phyloP scores from a whole-genome alignment of 306 rosid species.

The Begonia loranthoides region DNA sequence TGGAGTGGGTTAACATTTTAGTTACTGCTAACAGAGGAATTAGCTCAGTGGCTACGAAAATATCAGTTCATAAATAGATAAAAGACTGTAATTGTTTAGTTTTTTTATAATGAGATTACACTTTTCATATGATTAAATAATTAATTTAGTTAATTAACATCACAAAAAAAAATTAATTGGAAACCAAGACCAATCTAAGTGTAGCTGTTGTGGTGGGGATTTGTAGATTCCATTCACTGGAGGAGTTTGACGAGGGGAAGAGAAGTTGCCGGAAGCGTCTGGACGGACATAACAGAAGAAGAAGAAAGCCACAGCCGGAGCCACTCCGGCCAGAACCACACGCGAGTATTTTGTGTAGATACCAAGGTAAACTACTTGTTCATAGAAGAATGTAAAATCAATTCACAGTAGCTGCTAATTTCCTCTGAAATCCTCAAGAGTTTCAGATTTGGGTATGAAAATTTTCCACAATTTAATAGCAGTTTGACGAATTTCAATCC shows the following conservation, averaged over 20 bases:
- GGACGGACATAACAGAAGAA: slow-evolving; percentile 88
- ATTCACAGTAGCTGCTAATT: slow-evolving; percentile 2
- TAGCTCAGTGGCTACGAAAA: no score
- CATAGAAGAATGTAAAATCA: background rate
- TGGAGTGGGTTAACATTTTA: no score
- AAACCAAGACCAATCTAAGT: background rate
- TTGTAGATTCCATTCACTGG: slow-evolving; percentile 78
- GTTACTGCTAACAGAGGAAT: no score
- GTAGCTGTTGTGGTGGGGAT: no score
- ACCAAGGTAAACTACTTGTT: slow-evolving; percentile 42
- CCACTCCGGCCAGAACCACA: slow-evolving; percentile 23
- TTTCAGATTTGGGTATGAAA: no score
- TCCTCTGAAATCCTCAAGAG: no score
- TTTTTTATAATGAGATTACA: no score
- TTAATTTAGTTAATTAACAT: background rate
- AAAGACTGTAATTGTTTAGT: no score
- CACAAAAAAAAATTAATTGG: background rate
- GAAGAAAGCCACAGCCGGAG: slow-evolving; percentile 87
- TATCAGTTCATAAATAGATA: no score
- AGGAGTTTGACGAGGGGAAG: slow-evolving; percentile 92
- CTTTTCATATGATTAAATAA: no score
- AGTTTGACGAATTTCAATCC: no score
- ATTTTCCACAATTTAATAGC: no score
- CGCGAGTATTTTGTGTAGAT: slow-evolving; percentile 36
- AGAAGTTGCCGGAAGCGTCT: slow-evolving; percentile 93